These are phyloP conservation scores for Solanum chilense DNA, from an alignment of 257 asterid species.

Conservation along the genomic window DNA sequence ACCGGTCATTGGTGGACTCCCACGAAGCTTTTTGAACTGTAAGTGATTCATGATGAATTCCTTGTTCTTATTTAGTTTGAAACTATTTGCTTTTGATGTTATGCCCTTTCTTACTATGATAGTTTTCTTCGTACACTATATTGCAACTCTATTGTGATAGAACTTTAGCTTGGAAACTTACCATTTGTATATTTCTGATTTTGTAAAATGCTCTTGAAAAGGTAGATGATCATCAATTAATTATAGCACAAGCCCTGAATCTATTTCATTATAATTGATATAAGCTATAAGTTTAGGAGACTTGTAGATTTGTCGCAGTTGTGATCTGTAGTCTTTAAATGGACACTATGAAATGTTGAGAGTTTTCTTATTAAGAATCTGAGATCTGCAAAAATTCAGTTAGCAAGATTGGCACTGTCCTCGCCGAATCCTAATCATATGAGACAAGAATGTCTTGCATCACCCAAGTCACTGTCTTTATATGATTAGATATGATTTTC, in stretches of 20 bases:
- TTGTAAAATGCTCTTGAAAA: not conserved
- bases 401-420: not conserved
- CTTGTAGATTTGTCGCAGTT: not conserved
- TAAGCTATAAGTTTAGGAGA: not conserved
- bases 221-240: not conserved
- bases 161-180: not conserved
- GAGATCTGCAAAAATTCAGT: not conserved
- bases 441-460: not conserved
- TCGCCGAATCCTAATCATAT: not conserved
- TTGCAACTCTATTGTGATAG: not conserved
- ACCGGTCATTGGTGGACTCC: conserved; percentile 97
- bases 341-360: not conserved
- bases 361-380: not conserved
- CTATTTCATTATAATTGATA: not conserved
- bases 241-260: not conserved
- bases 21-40: conserved; percentile 73
- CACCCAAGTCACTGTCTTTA: not conserved
- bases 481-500: not conserved
- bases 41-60: conserved; percentile 17
- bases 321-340: not conserved
- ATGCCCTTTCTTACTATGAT: not conserved
- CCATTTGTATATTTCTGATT: not conserved
- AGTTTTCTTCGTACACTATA: not conserved
- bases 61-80: not conserved
- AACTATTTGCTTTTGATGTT: not conserved